phyloP scores from a whole-genome alignment of 192 early-diverging fungal species.

The Obelidium mucronatum region DNA sequence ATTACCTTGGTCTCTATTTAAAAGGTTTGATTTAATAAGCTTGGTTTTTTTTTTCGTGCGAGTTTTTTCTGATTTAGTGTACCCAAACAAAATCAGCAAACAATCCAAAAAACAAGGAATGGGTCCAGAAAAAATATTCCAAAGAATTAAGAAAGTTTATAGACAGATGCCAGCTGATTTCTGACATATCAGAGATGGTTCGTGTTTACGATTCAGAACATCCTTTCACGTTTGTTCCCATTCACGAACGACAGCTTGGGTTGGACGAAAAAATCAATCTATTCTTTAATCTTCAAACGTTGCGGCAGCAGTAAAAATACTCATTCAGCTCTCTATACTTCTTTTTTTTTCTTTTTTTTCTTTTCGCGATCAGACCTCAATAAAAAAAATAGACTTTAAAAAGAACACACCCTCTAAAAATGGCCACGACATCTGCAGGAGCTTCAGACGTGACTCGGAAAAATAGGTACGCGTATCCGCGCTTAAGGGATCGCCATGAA shows the following conservation, averaged over 20 bases:
- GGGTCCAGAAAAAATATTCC: conserved; percentile 44
- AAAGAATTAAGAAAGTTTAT: conserved; percentile 47
- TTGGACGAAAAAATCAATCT: conserved; percentile 5
- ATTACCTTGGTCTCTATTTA: conserved; percentile 60
- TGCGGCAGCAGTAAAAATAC: too few relatives aligned
- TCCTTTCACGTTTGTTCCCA: conserved; percentile 8
- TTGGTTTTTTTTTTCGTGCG: too few relatives aligned
- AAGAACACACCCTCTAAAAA: too few relatives aligned
- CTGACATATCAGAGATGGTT: conserved; percentile 6
- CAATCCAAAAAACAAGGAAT: conserved; percentile 53
- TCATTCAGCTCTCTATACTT: too few relatives aligned
- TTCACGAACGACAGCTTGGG: background rate
- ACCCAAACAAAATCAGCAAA: conserved; percentile 51
- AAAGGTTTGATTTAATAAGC: too few relatives aligned
- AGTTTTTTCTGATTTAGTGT: too few relatives aligned
- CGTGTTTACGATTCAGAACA: background rate
- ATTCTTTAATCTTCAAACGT: too few relatives aligned
- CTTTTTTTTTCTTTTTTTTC: too few relatives aligned
- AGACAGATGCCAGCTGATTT: conserved; percentile 49
- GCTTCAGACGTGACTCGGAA: conserved; percentile 6
- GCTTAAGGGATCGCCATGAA: background rate
- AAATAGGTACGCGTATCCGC: conserved; percentile 13
- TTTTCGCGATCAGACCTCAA: too few relatives aligned
- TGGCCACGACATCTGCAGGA: background rate
- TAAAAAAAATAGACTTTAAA: too few relatives aligned